Evolutionary conservation across 805 yeast genomes (phyloP), one percentile per base, ranked within the genome.

Genomic region (Spathaspora gorwiae): DNA sequence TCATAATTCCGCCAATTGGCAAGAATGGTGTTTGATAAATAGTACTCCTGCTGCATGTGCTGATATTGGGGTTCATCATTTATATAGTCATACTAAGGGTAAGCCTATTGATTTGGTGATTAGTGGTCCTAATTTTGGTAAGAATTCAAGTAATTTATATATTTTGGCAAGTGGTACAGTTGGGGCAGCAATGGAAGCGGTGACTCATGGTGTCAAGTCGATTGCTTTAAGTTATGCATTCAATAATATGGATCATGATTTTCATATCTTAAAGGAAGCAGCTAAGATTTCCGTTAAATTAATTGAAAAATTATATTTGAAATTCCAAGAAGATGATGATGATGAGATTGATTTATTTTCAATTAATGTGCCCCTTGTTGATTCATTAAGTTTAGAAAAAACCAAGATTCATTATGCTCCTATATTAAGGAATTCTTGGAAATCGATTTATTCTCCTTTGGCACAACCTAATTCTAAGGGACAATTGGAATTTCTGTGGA

Each of bases 1-100:
- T 14, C 48, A 59, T 9, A 54, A 58, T 1, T 49, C 47, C 1
- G 35, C 41, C 0, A 73, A 75, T 12, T 67, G 70, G 53, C 82
- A 83, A 55, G 96, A 89, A 63, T 94, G 98, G 97, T 76, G 81
- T 34, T 67, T 92, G 40, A 69, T 94, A 9, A 90, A 88, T 62
- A 95, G 96, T 36, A 94, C 99, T 0, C 99, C 99, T 0, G 99
- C 98, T 12, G 86, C 96, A 1, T 89, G 97, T 65, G 78, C 95
- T 4, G 96, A 92, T 64, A 79, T 94, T 45, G 99, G 97, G 2
- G 65, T 87, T 37, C 83, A 88, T 56, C 89, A 88, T 58, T 61
- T 90, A 45, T 72, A 76, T 47, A 42, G 54, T 13, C 60, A 62
- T 13, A 62, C 70, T 19, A 70, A 75, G 39, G 66, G 69, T 35